Base-by-base conservation (phyloP, 1,284 basidiomycete species). In the Rhodotorula sp. region DNA sequence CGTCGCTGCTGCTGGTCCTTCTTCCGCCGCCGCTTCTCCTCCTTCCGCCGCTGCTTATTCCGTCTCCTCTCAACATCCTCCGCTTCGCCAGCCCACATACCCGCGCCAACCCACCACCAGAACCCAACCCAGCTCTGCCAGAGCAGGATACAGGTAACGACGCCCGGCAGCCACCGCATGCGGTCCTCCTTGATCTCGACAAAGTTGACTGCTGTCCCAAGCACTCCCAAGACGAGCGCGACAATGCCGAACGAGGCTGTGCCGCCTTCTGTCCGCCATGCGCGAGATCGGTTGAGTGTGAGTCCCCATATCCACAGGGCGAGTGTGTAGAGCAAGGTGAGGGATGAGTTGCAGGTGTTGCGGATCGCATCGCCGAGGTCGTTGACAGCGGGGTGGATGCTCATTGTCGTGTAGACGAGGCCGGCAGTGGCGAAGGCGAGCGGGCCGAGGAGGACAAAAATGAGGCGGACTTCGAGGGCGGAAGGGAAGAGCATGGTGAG, bases 401-500 rank as follows among this genome's bases (percentile, higher is more conserved):
- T 81, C 47, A 97, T 85, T 4, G 89, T 87, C 28, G 93, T 83
- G 75, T 97, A 89, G 75, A 91, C 89, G 84, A 97, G 90, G 44
- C 87, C 84, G 0, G 92, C 89, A 1, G 93, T 88, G 5, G 90
- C 84, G 70, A 98, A 81, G 2, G 94, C 94, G 18, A 99, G 84
- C 0, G 95, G 95, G 10, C 90, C 92, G 18, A 98, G 86, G 48
- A 96, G 84, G 72, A 87, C 84, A 76, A 94, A 89, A 68, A 99
- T 95, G 59, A 99, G 86, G 30, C 89, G 84, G 7, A 87, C 88
- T 81, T 99, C 96, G 48, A 95, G 86, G n/a, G 86, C 83, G 8
- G 96, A 98, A 1, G 95, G 95, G 79, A 92, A 99, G 26, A 99
- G 85, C 9, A 99, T 86, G 4, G 95, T 96, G 65, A 99, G 84